Base-by-base conservation (phyloP, 129 eudicot genomes). In the Glebionis coronaria region DNA sequence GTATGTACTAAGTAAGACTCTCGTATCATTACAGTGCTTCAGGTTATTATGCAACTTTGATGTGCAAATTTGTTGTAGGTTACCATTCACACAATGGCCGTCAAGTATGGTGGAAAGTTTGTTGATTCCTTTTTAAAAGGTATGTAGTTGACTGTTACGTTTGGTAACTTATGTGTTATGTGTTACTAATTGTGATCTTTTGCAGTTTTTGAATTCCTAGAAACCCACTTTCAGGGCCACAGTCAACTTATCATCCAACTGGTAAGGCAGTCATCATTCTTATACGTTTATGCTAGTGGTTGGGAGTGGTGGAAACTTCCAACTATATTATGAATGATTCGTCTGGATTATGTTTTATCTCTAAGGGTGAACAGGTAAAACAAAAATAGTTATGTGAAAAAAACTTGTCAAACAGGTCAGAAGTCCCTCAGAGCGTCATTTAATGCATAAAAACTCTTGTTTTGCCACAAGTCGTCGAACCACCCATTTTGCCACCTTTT, bases 71-170 rank as follows among this genome's bases (percentile, higher is more conserved):
- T 67, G 16, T 20, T 57, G 50, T 75, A 89, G 96, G 88, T 89
- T 35, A 80, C 28, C 51, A 76, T 89, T 60, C 96, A 72, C 78
- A 83, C 88, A 45, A 79, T 89, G 86, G 88, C 90, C 13, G 85
- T 89, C 64, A 89, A 89, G 86, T 83, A 81, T 70, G 96, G 94
- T 68, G 94, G 95, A 65, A 89, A 83, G 82, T 89, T 83, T 76
- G 78, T 89, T 20, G 95, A 86, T 69, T 71, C 88, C 51, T 89
- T 89, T 54, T 78, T 89, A 31, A 89, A 86, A 89, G 95, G 96
- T 89, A 76, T 21, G 67, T 61, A 44, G 11, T 64, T 52, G 52
- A 35, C 23, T 46, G 53, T 61, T 56, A 61, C 6, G 4, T 29
- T 27, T 53, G 40, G 21, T 19, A 46, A 75, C 44, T 69, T 23